A percentile compares a stretch with the other conserved stretches of the same genome.
phyloP scores from a whole-genome alignment of 495 filamentous ascomycete species.

The Penicillium ucsense region DNA sequence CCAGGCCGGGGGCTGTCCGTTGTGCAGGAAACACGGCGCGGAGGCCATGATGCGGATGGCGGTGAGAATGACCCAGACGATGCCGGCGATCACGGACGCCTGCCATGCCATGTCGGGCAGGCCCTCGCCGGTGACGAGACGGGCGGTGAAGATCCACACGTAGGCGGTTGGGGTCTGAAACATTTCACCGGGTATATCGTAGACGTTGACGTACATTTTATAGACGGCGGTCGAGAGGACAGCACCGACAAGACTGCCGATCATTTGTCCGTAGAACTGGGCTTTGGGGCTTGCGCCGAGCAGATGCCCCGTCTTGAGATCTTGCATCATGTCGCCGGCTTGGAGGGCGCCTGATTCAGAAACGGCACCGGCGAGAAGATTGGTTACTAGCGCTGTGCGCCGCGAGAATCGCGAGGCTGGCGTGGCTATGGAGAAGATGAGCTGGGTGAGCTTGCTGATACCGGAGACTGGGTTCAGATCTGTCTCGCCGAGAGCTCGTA shows the following conservation, averaged over 20 bases:
- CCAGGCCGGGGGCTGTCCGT: constrained; percentile 23
- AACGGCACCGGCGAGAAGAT: constrained; percentile 89
- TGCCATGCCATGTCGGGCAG: constrained; percentile 72
- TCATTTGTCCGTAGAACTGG: constrained; percentile 93
- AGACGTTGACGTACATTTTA: constrained; percentile 81
- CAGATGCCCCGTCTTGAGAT: constrained; percentile 93
- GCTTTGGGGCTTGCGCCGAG: constrained; percentile 86
- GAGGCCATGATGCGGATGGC: constrained; percentile 50
- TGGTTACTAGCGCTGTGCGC: constrained; percentile 68
- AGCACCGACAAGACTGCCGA: constrained; percentile 82
- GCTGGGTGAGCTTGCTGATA: constrained; percentile 92
- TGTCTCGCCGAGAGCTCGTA: constrained; percentile 88
- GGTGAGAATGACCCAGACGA: constrained; percentile 62
- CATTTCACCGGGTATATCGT: constrained; percentile 72
- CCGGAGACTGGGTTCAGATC: constrained; percentile 95
- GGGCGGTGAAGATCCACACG: constrained; percentile 94
- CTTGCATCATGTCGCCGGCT: constrained; percentile 96
- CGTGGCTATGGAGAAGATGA: constrained; percentile 84
- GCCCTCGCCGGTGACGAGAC: constrained; percentile 88
- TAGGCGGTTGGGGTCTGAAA: constrained; percentile 93
- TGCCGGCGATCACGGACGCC: constrained; percentile 60
- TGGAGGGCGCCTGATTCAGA: constrained; percentile 82
- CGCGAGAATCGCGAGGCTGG: constrained; percentile 56
- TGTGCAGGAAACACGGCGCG: constrained; percentile 18
- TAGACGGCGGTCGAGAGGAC: constrained; percentile 83